Conservation (phyloP, 2,329 filamentous ascomycete species). For the Daldinia eschscholtzii region DNA sequence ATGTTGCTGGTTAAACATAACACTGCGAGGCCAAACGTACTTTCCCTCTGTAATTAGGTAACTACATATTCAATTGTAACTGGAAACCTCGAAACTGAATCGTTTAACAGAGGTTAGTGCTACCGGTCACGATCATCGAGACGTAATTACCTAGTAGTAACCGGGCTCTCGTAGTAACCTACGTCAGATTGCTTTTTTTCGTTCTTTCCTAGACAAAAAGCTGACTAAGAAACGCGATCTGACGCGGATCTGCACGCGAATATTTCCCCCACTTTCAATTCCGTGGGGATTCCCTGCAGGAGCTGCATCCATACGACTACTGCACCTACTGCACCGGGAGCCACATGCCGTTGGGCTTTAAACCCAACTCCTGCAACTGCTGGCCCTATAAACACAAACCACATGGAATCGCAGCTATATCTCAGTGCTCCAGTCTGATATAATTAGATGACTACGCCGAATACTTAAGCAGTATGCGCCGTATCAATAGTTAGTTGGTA, state of each 20-base stretch:
- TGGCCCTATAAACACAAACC: conserved; percentile 13
- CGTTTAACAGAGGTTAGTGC: conserved; percentile 24
- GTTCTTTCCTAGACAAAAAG: conserved; percentile 29
- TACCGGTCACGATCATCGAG: conserved; percentile 20
- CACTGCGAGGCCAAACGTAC: not conserved
- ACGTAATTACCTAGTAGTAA: conserved; percentile 8
- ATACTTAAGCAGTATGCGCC: not conserved
- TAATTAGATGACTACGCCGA: not conserved
- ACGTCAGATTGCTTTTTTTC: conserved; percentile 27
- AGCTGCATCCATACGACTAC: conserved; percentile 1
- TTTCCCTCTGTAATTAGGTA: not conserved
- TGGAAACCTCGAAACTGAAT: conserved; percentile 20
- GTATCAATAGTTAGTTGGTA: not conserved
- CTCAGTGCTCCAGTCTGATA: conserved; percentile 1
- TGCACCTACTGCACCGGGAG: not conserved
- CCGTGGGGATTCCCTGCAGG: conserved; percentile 16
- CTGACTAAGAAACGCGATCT: conserved; percentile 41
- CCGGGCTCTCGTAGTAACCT: conserved; percentile 2
- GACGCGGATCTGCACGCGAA: conserved; percentile 35
- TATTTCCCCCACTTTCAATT: conserved; percentile 28
- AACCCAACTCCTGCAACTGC: conserved; percentile 5
- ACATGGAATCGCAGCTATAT: not conserved
- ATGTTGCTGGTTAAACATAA: not conserved
- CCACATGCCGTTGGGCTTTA: not conserved
- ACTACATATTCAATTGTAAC: not conserved